These are phyloP conservation scores for Blastocystis sp. DNA, from an alignment of 352 stramenopile genomes.

Conservation along the genomic window DNA sequence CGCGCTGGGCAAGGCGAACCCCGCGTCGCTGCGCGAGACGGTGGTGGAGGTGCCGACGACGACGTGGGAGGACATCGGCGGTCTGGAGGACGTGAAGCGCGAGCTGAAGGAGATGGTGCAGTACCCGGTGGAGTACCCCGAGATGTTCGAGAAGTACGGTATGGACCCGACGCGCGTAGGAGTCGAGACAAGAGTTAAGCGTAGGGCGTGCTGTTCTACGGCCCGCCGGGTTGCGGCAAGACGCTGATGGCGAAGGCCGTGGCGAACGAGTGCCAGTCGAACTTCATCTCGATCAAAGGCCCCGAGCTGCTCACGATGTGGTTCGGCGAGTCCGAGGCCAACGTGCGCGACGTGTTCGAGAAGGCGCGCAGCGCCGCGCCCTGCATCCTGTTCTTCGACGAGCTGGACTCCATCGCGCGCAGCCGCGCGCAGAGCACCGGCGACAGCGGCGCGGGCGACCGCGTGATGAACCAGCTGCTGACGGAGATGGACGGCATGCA, in stretches of 20 bases:
- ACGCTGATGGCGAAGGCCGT: slow-evolving; percentile 99
- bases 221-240: slow-evolving; percentile 97
- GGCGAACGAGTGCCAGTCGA: slow-evolving; percentile 98
- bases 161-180: slow-evolving; percentile 74
- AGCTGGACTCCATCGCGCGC: slow-evolving; percentile 97
- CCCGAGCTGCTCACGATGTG: slow-evolving; percentile 99
- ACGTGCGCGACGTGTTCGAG: slow-evolving; percentile 97
- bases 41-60: slow-evolving; percentile 97
- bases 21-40: slow-evolving; percentile 94
- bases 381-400: slow-evolving; percentile 99
- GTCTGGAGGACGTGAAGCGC: slow-evolving; percentile 93
- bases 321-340: slow-evolving; percentile 97
- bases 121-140: slow-evolving; percentile 98
- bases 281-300: slow-evolving; percentile 99
- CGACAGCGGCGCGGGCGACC: slow-evolving; percentile 93
- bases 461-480: slow-evolving; percentile 99
- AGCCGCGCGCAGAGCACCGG: slow-evolving; percentile 88
- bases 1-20: slow-evolving; percentile 93
- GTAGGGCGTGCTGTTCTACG: slow-evolving; percentile 98
- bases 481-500: slow-evolving; percentile 99
- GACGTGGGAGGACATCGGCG: slow-evolving; percentile 98
- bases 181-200: slow-evolving; percentile 79
- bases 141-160: slow-evolving; percentile 98
- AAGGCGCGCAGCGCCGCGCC: slow-evolving; percentile 92
- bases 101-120: slow-evolving; percentile 97